Conservation (phyloP, 192 early-diverging fungal species). For the Umbelopsis sp. region DNA sequence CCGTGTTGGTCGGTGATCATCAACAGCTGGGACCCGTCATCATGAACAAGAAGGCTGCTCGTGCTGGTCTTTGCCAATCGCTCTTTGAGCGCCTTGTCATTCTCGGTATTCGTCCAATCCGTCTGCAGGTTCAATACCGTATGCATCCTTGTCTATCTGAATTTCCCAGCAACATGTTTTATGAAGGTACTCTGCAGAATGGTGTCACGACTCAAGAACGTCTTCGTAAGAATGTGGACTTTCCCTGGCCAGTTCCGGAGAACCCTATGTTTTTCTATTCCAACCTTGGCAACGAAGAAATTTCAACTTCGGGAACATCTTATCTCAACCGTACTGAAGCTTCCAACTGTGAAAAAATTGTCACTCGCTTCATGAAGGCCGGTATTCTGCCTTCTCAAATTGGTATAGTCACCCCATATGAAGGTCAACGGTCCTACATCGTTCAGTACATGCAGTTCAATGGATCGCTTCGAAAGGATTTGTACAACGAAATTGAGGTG, state of each 20-base stretch:
- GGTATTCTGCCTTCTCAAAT: slow-evolving; percentile 88
- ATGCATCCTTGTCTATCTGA: slow-evolving; percentile 99
- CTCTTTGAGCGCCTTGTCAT: slow-evolving; percentile 96
- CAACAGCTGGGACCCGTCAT: slow-evolving; percentile 99
- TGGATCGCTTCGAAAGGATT: slow-evolving; percentile 86
- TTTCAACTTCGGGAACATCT: slow-evolving; percentile 95
- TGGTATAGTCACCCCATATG: slow-evolving; percentile 98
- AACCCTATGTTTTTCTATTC: slow-evolving; percentile 95
- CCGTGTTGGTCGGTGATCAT: slow-evolving; percentile 97
- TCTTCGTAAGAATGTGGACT: slow-evolving; percentile 83
- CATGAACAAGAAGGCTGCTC: slow-evolving; percentile 94
- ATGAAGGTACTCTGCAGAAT: slow-evolving; percentile 97
- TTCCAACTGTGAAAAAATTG: slow-evolving; percentile 95
- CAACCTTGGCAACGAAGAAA: slow-evolving; percentile 95
- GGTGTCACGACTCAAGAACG: slow-evolving; percentile 94
- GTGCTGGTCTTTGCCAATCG: slow-evolving; percentile 93
- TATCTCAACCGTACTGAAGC: slow-evolving; percentile 98
- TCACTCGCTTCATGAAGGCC: slow-evolving; percentile 91
- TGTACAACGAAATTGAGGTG: slow-evolving; percentile 99
- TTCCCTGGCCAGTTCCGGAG: slow-evolving; percentile 96
- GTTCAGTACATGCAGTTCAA: slow-evolving; percentile 96
- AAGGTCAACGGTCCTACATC: slow-evolving; percentile 96
- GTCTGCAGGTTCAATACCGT: slow-evolving; percentile 98
- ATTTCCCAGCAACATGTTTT: slow-evolving; percentile 99
- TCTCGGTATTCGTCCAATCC: slow-evolving; percentile 89